Conservation (phyloP, 1,284 basidiomycete species). For the Cerioporus squamosus region DNA sequence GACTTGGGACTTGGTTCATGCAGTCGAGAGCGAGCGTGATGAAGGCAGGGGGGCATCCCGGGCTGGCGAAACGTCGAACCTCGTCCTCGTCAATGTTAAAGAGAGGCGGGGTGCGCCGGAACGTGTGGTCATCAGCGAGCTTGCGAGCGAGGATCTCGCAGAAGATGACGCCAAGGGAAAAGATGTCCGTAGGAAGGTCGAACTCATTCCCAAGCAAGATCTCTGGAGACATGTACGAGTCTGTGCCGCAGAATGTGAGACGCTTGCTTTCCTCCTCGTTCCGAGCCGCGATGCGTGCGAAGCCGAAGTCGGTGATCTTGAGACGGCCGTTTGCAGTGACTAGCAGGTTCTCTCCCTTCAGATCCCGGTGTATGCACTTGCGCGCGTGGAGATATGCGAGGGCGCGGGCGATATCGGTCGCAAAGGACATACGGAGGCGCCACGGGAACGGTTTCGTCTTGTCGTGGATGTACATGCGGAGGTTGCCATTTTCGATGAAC, state of each 20-base stretch:
- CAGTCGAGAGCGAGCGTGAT: constrained; percentile 83
- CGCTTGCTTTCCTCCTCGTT: constrained; percentile 91
- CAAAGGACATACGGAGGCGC: constrained; percentile 91
- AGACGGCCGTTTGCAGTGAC: constrained; percentile 92
- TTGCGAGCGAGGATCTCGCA: constrained; percentile 89
- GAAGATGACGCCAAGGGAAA: constrained; percentile 93
- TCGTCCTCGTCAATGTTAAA: constrained; percentile 84
- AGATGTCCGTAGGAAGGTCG: constrained; percentile 92
- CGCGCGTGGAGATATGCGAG: constrained; percentile 97
- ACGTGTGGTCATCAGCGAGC: constrained; percentile 82
- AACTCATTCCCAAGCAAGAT: constrained; percentile 92
- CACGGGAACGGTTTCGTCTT: constrained; percentile 84
- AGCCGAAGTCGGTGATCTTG: constrained; percentile 97
- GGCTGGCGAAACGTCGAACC: constrained; percentile 68
- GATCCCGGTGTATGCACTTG: constrained; percentile 85
- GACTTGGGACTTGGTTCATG: constrained; percentile 65
- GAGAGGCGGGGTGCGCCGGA: constrained; percentile 77
- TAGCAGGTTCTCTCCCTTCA: constrained; percentile 97
- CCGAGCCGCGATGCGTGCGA: constrained; percentile 90
- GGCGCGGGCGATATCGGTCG: constrained; percentile 91
- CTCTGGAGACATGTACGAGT: constrained; percentile 94
- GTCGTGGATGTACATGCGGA: constrained; percentile 87
- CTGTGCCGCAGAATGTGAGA: constrained; percentile 96
- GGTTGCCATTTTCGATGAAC: constrained; percentile 86
- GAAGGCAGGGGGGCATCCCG: constrained; percentile 82